Evolutionary conservation across 306 rosid species (phyloP).

Genomic region (Oemleria cerasiformis): DNA sequence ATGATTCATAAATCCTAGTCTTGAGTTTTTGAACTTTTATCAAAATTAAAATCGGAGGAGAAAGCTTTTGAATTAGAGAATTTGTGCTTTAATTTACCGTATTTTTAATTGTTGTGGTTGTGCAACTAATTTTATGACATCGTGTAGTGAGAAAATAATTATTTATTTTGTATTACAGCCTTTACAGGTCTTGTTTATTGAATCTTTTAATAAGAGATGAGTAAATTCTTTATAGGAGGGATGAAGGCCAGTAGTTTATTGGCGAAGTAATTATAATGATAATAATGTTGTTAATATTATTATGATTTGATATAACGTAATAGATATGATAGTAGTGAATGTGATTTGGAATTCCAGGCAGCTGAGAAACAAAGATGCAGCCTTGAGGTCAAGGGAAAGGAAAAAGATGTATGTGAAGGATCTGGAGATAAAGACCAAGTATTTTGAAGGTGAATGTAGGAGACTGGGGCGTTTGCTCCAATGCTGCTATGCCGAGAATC

Average conservation of each 20-base stretch:
- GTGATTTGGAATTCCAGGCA: slow-evolving; percentile 51
- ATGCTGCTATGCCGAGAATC: slow-evolving; percentile 82
- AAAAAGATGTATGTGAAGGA: slow-evolving; percentile 63
- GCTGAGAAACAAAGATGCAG: slow-evolving; percentile 91
- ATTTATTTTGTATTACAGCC: too few species aligned
- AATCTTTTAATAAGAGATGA: neutral
- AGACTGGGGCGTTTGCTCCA: slow-evolving; percentile 82
- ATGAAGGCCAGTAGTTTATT: neutral
- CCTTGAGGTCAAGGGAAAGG: slow-evolving; percentile 85
- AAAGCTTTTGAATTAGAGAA: neutral
- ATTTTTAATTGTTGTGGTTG: neutral
- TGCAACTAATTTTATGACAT: neutral
- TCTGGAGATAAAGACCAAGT: slow-evolving; percentile 78
- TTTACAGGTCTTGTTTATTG: neutral
- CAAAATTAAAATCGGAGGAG: neutral
- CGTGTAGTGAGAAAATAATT: neutral
- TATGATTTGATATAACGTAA: neutral
- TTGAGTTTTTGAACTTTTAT: neutral
- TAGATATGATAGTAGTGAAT: neutral
- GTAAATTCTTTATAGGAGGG: too few species aligned
- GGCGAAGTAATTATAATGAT: neutral
- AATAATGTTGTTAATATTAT: too few species aligned
- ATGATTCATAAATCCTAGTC: neutral
- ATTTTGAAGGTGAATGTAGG: slow-evolving; percentile 83
- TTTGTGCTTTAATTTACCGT: neutral